These are phyloP conservation scores for Takashimella koratensis DNA, from an alignment of 1,284 basidiomycete species.

Conservation along the genomic window DNA sequence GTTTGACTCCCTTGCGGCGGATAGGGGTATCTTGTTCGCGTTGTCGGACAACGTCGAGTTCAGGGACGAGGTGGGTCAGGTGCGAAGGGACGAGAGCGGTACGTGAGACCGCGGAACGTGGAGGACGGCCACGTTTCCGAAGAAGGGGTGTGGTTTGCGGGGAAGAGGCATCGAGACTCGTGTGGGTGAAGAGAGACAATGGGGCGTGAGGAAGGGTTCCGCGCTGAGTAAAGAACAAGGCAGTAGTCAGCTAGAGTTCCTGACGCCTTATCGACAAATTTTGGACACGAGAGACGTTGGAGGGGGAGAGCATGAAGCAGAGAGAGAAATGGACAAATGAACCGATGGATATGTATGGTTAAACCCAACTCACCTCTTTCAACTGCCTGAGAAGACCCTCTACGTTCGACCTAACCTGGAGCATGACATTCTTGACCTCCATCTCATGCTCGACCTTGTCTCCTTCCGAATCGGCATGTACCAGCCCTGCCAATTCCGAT, in stretches of 20 bases:
- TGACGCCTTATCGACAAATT: too few relatives aligned
- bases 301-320: too few relatives aligned
- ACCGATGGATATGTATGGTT: too few relatives aligned
- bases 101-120: slow-evolving; percentile 9
- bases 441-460: neutral
- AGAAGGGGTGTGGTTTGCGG: slow-evolving; percentile 11
- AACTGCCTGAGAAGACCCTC: slow-evolving; percentile 17
- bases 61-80: slow-evolving; percentile 19
- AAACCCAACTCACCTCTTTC: slow-evolving; percentile 14
- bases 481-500: slow-evolving; percentile 8
- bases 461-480: neutral
- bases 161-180: neutral
- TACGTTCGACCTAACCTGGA: slow-evolving; percentile 5
- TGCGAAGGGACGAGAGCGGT: slow-evolving; percentile 12
- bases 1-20: slow-evolving; percentile 24
- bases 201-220: slow-evolving; percentile 16
- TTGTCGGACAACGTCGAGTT: slow-evolving; percentile 6
- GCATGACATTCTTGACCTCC: slow-evolving; percentile 1
- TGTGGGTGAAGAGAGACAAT: slow-evolving; percentile 5
- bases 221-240: too few relatives aligned
- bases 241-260: too few relatives aligned
- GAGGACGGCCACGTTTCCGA: slow-evolving; percentile 21
- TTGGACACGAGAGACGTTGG: too few relatives aligned
- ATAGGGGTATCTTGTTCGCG: slow-evolving; percentile 17
- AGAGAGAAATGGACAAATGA: too few relatives aligned